phyloP scores from a whole-genome alignment of 352 stramenopile genomes.

The Phytopythium kandeliae region DNA sequence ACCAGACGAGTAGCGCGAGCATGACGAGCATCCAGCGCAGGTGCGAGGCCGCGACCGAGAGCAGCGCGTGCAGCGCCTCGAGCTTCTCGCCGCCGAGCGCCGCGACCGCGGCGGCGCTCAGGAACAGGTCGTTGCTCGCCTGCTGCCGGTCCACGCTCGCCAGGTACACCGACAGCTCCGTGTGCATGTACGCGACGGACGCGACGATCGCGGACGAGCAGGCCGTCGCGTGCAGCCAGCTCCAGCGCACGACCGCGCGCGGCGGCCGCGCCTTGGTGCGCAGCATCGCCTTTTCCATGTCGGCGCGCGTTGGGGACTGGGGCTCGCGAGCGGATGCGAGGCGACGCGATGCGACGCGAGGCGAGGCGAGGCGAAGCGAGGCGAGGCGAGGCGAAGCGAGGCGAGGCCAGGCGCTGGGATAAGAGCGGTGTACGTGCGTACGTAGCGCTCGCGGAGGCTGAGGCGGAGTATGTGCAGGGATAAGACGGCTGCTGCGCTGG shows the following conservation, averaged over 20 bases:
- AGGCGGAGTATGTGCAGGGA: too few species aligned
- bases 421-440: too few species aligned
- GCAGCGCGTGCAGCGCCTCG: slow-evolving; percentile 23
- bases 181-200: slow-evolving; percentile 68
- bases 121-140: slow-evolving; percentile 29
- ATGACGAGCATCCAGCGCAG: slow-evolving; percentile 42
- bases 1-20: slow-evolving; percentile 35
- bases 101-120: slow-evolving; percentile 18
- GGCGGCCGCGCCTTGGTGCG: slow-evolving; percentile 14
- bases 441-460: too few species aligned
- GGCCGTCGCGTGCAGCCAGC: slow-evolving; percentile 63
- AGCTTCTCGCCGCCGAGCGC: slow-evolving; percentile 21
- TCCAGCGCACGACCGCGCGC: slow-evolving; percentile 45
- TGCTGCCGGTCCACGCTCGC: slow-evolving; percentile 24
- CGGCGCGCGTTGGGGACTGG: background rate
- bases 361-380: too few species aligned
- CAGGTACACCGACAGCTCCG: slow-evolving; percentile 37
- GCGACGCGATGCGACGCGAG: too few species aligned
- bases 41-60: slow-evolving; percentile 23
- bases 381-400: too few species aligned
- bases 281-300: slow-evolving; percentile 7
- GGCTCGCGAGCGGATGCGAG: too few species aligned
- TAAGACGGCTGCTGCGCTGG: background rate
- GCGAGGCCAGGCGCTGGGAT: too few species aligned
- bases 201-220: slow-evolving; percentile 65